A percentile compares a stretch with the other conserved stretches of the same genome.
These are phyloP conservation scores for Geranium incanum DNA, from an alignment of 441 rosid species.

Conservation along the genomic window DNA sequence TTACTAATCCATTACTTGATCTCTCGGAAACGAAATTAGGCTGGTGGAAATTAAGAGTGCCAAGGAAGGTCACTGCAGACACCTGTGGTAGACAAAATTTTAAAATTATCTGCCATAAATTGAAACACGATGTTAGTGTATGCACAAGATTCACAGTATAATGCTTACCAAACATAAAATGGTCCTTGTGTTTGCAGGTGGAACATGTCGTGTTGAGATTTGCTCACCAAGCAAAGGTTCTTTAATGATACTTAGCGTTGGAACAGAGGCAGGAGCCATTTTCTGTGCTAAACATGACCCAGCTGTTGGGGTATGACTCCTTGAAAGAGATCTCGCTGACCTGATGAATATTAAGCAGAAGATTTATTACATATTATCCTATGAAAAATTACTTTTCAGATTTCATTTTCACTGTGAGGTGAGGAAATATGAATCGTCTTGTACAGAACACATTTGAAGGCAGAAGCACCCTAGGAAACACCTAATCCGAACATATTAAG, in stretches of 20 bases:
- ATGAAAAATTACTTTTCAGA: not conserved
- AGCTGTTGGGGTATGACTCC: slow-evolving; percentile 64
- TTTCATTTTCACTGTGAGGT: not conserved
- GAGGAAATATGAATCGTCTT: not conserved
- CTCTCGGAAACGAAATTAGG: slow-evolving; percentile 25
- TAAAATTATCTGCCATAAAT: not conserved
- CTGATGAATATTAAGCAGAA: slow-evolving; percentile 28
- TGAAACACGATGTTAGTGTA: slow-evolving; percentile 3
- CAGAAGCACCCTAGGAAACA: not conserved
- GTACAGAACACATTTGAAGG: not conserved
- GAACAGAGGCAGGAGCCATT: slow-evolving; percentile 38
- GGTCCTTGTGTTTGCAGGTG: slow-evolving; percentile 43
- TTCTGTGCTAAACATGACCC: slow-evolving; percentile 52
- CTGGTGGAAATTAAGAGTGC: slow-evolving; percentile 36
- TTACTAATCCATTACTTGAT: slow-evolving; percentile 37
- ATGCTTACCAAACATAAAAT: slow-evolving; percentile 56
- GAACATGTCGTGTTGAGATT: slow-evolving; percentile 30
- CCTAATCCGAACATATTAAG: too few species aligned
- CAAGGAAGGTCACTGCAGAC: slow-evolving; percentile 43
- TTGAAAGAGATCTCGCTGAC: slow-evolving; percentile 77
- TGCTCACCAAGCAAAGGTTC: slow-evolving; percentile 60
- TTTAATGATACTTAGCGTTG: slow-evolving; percentile 30
- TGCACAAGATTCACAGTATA: not conserved
- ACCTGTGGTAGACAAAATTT: slow-evolving; percentile 34
- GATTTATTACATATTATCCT: not conserved